Conservation (phyloP, 2,329 filamentous ascomycete genomes). For the Trichoderma pleuroti region DNA sequence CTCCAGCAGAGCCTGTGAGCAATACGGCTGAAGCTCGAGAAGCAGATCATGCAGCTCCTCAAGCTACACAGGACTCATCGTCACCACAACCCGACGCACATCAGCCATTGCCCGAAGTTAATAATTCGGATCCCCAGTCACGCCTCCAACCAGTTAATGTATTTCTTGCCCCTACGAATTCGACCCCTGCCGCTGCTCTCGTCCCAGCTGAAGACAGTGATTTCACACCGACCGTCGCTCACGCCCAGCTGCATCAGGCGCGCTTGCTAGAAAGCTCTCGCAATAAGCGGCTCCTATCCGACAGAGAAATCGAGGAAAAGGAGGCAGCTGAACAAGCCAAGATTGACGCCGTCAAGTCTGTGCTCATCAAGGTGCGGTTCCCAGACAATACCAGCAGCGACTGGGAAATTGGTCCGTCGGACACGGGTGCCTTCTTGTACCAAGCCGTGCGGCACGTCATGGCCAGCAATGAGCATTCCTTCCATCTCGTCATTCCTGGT, state of each 20-base stretch:
- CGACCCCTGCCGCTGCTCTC: conserved; percentile 71
- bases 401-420: conserved; percentile 62
- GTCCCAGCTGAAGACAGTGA: conserved; percentile 66
- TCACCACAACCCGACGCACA: conserved; percentile 20
- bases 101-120: conserved; percentile 18
- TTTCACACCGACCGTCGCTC: conserved; percentile 71
- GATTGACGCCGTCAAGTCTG: conserved; percentile 61
- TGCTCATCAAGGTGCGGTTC: conserved; percentile 78
- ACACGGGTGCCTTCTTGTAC: conserved; percentile 72
- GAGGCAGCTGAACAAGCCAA: conserved; percentile 63
- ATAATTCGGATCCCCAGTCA: conserved; percentile 26
- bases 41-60: background rate
- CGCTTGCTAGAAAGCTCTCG: conserved; percentile 58
- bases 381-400: conserved; percentile 80
- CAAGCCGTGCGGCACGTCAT: conserved; percentile 70
- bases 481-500: conserved; percentile 66
- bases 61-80: conserved; percentile 21
- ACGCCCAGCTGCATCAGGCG: conserved; percentile 71
- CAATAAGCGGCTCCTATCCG: conserved; percentile 76
- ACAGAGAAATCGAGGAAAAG: conserved; percentile 73
- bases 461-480: conserved; percentile 59
- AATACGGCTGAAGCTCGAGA: background rate
- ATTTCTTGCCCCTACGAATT: conserved; percentile 72
- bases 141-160: conserved; percentile 59
- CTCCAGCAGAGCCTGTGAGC: conserved; percentile 15